Base-by-base conservation (phyloP, 805 yeast species). In the Wickerhamiella lipophila region DNA sequence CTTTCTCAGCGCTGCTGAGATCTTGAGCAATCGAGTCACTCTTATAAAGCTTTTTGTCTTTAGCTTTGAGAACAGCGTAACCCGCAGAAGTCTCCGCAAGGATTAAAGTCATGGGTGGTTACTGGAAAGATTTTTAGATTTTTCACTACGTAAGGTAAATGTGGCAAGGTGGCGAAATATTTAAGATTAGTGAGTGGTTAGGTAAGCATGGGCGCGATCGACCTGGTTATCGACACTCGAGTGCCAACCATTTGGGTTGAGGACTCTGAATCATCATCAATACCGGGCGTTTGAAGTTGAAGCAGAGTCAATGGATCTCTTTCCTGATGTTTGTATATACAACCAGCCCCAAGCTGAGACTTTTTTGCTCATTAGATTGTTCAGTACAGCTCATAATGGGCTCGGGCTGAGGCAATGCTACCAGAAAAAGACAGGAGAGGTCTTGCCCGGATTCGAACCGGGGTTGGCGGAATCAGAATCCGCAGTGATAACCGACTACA, bases 51-150 rank as follows among this genome's bases (percentile, higher is more conserved):
- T 89, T 89, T 75, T 92, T 92, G 75, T 92, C 97, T 55, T 95
- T 81, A 51, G 96, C 95, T 73, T 92, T 92, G 66, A 92, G 78
- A 64, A 92, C 76, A 64, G 98, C 98, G 68, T 92, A 92, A 64
- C 98, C 98, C 47, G 98, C 98, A 55, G 98, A 84, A 56, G 98
- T 92, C 74, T 92, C 98, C 53, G 97, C 83, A 67, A 89, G 78
- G 64, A 89, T 61, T 51, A 65, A 64, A 30, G 69, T 60, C 69
- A 65, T 65, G 47, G 38, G 38, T 16, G 22, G 49, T 44, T 49
- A 38, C 42, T 29, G 18, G 38, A 34, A 49, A 51, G 45, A 36
- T 53, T 49, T 49, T 50, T 52, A 15, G 38, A 32, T 32, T 32
- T 32, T 32, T 32, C 38, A 32, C 38, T 32, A 32, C 15, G 38